phyloP scores from a whole-genome alignment of 108 stramenopile genomes.

The Skeletonema grethae region DNA sequence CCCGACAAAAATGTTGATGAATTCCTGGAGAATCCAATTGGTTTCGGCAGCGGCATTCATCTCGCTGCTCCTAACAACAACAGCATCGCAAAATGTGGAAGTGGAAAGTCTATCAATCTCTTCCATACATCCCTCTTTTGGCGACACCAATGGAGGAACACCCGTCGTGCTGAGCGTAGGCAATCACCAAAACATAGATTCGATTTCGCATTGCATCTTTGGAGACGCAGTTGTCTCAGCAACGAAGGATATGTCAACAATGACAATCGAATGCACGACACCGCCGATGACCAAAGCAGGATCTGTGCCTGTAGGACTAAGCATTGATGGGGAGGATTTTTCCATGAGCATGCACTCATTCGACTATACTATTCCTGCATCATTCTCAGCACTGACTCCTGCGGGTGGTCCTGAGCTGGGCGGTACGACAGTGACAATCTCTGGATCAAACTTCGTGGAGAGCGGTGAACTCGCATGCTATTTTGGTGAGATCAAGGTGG shows the following conservation, averaged over 20 bases:
- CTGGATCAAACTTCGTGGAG: conserved; percentile 45
- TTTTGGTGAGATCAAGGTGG: conserved; percentile 11
- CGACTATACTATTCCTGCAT: not conserved
- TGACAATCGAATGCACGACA: conserved; percentile 2
- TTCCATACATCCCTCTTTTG: conserved; percentile 19
- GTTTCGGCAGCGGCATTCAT: not conserved
- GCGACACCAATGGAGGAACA: conserved; percentile 19
- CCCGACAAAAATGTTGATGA: not conserved
- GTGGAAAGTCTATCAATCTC: conserved; percentile 18
- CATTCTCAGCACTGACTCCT: conserved; percentile 6
- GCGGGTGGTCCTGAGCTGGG: conserved; percentile 12
- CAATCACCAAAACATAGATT: not conserved
- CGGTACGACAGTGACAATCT: conserved; percentile 16
- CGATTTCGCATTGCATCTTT: conserved; percentile 7
- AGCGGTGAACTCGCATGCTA: conserved; percentile 17
- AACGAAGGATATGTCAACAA: not conserved
- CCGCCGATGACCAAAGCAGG: conserved; percentile 4
- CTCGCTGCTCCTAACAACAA: not conserved
- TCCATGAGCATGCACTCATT: not conserved
- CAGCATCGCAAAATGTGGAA: conserved; percentile 5
- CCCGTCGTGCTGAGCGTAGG: not conserved
- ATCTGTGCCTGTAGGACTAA: conserved; percentile 1
- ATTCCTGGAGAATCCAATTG: not conserved
- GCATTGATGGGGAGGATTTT: conserved; percentile 4
- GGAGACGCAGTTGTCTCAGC: not conserved